Base-by-base conservation (phyloP, 2,329 filamentous ascomycete species). In the Trichoderma harzianum region DNA sequence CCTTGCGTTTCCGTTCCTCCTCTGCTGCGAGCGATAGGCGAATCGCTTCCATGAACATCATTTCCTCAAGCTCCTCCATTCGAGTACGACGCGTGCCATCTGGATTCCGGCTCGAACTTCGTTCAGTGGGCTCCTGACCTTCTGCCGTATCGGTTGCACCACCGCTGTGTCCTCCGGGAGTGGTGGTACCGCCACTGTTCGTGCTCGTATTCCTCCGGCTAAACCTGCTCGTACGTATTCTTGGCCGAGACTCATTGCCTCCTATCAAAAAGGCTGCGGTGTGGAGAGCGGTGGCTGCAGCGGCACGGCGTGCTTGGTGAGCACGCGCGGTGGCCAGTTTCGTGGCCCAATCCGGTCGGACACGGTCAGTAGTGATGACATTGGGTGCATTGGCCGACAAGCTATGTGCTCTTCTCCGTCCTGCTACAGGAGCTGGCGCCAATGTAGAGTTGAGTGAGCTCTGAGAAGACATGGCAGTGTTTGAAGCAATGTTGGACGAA, bases 11-110 rank as follows among this genome's bases (percentile, higher is more conserved):
- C n/a, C 95, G 89, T 55, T 98, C 95, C 77, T 98, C 95, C 79
- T 99, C 96, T 1, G 93, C 91, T 0, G 92, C 94, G n/a, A 99
- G 85, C 62, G 94, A 97, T 34, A 97, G 82, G 51, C 96, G 88
- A 62, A 99, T 97, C 0, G 96, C 96, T 80, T 99, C 96, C 86
- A 96, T 94, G 86, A 98, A 94, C 96, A 99, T 99, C 85, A 99
- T 93, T 63, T 97, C 95, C 79, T 99, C 96, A 0, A 98, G 86
- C 76, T 98, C 95, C 26, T 97, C 93, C 78, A 97, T 89, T 34
- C 93, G 87, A 70, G 79, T 80, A 60, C 86, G 81, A 72, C 84
- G 77, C 70, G 77, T 77, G 16, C 76, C 76, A 11, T 76, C 75
- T 3, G 74, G 65, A 47, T 72, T 74, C 2, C 77, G 63, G 11